Evolutionary conservation across 768 basidiomycete genomes (phyloP).

Genomic region (Mrakia frigida): DNA sequence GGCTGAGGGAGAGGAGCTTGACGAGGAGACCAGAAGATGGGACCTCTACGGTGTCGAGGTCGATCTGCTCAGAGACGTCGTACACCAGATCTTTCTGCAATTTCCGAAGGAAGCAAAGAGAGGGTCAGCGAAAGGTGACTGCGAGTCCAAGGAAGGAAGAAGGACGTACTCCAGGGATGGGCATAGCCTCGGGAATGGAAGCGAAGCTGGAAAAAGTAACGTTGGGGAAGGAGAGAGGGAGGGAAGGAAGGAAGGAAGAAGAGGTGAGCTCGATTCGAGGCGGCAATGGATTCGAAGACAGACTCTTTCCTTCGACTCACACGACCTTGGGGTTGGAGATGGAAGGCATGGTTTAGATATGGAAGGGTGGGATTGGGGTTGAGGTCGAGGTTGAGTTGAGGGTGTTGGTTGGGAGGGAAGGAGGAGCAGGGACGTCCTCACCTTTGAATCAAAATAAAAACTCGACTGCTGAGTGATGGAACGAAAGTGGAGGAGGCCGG

Average conservation of each 20-base stretch:
- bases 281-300: too few species aligned
- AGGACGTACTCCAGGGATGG: conserved; percentile 41
- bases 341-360: conserved; percentile 5
- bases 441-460: too few species aligned
- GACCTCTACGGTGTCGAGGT: conserved; percentile 48
- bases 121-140: neutral
- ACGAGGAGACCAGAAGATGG: conserved; percentile 49
- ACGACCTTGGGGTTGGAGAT: conserved; percentile 26
- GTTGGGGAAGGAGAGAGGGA: neutral
- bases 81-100: conserved; percentile 47
- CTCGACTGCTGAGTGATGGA: too few species aligned
- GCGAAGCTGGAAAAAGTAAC: conserved; percentile 34
- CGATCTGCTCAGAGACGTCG: conserved; percentile 51
- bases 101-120: neutral
- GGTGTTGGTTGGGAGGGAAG: neutral
- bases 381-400: too few species aligned
- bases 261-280: neutral
- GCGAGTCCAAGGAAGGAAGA: neutral
- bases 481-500: neutral
- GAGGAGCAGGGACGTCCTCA: too few species aligned
- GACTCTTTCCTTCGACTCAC: neutral
- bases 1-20: conserved; percentile 52
- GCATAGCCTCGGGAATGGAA: conserved; percentile 35
- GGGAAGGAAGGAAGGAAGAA: neutral
- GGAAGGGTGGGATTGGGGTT: neutral